Percentiles rank a stretch among this genome's conserved stretches.
Conservation (phyloP, 2,329 filamentous ascomycete genomes). For the Colletotrichum truncatum region DNA sequence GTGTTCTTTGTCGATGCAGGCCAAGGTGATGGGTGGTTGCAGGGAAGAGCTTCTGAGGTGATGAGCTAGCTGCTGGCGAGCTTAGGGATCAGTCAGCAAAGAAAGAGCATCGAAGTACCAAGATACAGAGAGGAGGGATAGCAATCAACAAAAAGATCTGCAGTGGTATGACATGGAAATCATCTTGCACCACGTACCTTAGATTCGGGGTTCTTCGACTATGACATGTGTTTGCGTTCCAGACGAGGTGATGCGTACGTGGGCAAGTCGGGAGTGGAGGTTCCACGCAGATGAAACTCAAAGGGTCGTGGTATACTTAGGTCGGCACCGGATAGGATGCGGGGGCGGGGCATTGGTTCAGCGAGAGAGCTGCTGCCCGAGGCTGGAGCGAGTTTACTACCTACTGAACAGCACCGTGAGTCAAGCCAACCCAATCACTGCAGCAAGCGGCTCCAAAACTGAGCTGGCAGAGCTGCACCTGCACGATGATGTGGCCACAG, state of each 20-base stretch:
- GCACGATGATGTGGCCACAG: slow-evolving; percentile 23
- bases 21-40: slow-evolving; percentile 10
- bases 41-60: slow-evolving; percentile 24
- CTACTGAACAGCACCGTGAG: not conserved
- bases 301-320: slow-evolving; percentile 14
- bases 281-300: slow-evolving; percentile 30
- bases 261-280: slow-evolving; percentile 12
- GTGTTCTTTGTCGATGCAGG: slow-evolving; percentile 12
- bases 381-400: slow-evolving; percentile 2
- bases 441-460: not conserved
- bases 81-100: slow-evolving; percentile 21
- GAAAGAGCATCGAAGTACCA: not conserved
- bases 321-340: not conserved
- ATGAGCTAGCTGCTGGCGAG: slow-evolving; percentile 16
- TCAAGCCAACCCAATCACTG: not conserved
- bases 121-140: not conserved
- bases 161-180: not conserved
- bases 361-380: slow-evolving; percentile 2
- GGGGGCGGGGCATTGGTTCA: slow-evolving; percentile 9
- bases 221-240: slow-evolving; percentile 26
- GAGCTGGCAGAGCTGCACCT: slow-evolving; percentile 15
- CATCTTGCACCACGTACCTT: slow-evolving; percentile 16
- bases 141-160: not conserved
- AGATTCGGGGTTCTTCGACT: slow-evolving; percentile 5
- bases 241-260: slow-evolving; percentile 14